Percentiles rank a stretch among this genome's conserved stretches.
These are phyloP conservation scores for Cryptosporidium muris DNA, from an alignment of 169 alveolate genomes.

Conservation along the genomic window DNA sequence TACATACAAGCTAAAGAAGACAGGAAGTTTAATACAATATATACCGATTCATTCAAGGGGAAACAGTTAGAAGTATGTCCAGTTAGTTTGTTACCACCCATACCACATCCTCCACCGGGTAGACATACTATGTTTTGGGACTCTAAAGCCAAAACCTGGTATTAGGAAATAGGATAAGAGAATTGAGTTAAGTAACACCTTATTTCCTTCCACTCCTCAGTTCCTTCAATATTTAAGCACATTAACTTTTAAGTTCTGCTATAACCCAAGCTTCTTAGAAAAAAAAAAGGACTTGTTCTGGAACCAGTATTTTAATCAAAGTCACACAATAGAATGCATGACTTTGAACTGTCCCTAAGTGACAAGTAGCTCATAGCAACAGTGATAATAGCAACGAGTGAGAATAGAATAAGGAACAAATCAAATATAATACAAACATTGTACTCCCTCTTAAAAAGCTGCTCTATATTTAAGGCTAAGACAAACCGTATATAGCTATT, in stretches of 20 bases:
- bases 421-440: too few relatives aligned
- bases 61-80: conserved; percentile 35
- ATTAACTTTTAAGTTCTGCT: too few relatives aligned
- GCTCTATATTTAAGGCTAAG: not conserved
- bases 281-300: too few relatives aligned
- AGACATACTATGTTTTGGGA: conserved; percentile 71
- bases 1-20: conserved; percentile 57
- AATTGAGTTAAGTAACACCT: not conserved
- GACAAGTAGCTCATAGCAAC: too few relatives aligned
- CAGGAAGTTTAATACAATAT: conserved; percentile 46
- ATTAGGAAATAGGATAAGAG: not conserved
- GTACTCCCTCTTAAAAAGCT: too few relatives aligned
- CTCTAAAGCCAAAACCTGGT: conserved; percentile 56
- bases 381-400: too few relatives aligned
- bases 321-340: too few relatives aligned
- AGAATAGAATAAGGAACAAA: too few relatives aligned
- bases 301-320: too few relatives aligned
- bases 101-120: conserved; percentile 69
- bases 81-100: conserved; percentile 62
- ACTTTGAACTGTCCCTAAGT: too few relatives aligned
- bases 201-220: not conserved
- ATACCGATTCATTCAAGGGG: conserved; percentile 46
- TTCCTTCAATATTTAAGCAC: not conserved
- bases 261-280: too few relatives aligned
- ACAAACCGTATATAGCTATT: conserved; percentile 6